A percentile compares a stretch with the other conserved stretches of the same genome.
Conservation (phyloP, 306 rosid species). For the Castanopsis chinensis region DNA sequence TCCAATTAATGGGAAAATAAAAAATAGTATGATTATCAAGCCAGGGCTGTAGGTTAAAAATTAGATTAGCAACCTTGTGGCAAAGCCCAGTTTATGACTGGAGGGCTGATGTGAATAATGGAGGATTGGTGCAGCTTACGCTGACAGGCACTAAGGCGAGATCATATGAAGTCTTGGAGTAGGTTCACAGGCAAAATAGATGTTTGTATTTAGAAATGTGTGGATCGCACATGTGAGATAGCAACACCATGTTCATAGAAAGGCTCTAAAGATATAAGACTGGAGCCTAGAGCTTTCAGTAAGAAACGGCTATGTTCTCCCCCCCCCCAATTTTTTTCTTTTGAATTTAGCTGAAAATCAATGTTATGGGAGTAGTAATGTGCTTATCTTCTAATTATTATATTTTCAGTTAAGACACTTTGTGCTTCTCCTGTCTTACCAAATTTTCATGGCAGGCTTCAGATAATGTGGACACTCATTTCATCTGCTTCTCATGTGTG, state of each 20-base stretch:
- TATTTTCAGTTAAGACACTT: background rate
- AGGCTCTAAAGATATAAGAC: background rate
- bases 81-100: background rate
- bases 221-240: background rate
- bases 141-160: background rate
- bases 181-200: background rate
- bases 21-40: background rate
- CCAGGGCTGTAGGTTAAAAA: background rate
- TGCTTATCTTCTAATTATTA: background rate
- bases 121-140: background rate
- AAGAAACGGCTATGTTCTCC: background rate
- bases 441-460: conserved; percentile 54
- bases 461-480: conserved; percentile 66
- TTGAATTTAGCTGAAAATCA: background rate
- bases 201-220: background rate
- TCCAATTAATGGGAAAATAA: background rate
- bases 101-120: background rate
- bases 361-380: background rate
- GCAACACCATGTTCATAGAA: background rate
- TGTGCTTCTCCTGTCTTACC: conserved; percentile 1
- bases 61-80: background rate
- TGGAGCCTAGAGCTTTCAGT: background rate
- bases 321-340: too few relatives aligned
- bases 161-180: background rate
- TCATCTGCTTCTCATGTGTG: conserved; percentile 78